Conservation (phyloP, 176 grass and related monocot species). For the Canna indica region DNA sequence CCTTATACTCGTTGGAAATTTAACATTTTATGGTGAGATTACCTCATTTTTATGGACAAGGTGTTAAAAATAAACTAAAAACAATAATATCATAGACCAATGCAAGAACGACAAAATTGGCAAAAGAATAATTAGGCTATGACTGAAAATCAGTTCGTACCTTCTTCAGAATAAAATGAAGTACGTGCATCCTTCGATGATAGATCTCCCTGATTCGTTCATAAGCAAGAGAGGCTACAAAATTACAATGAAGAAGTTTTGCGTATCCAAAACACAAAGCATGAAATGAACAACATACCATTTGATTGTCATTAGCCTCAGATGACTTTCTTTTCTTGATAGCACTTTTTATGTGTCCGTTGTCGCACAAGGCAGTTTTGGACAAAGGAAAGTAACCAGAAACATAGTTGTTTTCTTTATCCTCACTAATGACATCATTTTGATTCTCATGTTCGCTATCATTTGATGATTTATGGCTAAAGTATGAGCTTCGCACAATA, state of each 20-base stretch:
- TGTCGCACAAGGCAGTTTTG: constrained; percentile 20
- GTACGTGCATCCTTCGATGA: constrained; percentile 24
- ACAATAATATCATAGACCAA: neutral
- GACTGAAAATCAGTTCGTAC: constrained; percentile 23
- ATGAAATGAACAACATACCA: constrained; percentile 30
- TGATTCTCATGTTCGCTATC: constrained; percentile 27
- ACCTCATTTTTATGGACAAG: neutral
- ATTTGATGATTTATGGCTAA: constrained; percentile 37
- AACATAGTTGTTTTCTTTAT: constrained; percentile 25
- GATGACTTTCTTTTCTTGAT: constrained; percentile 62
- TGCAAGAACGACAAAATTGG: neutral
- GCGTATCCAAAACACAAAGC: no score
- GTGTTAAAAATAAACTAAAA: neutral
- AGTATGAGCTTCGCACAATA: constrained; percentile 53
- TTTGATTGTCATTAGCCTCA: constrained; percentile 26
- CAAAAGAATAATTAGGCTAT: neutral
- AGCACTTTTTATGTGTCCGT: constrained; percentile 16
- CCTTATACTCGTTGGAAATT: no score
- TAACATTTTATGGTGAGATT: no score
- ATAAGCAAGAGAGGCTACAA: constrained; percentile 2
- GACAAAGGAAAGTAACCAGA: constrained; percentile 26
- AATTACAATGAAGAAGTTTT: neutral
- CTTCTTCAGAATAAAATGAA: constrained; percentile 36
- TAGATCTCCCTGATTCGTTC: constrained; percentile 36
- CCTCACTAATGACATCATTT: constrained; percentile 20